Evolutionary conservation across 2,329 filamentous ascomycete genomes (phyloP).

Genomic region (Pseudopithomyces maydicus): DNA sequence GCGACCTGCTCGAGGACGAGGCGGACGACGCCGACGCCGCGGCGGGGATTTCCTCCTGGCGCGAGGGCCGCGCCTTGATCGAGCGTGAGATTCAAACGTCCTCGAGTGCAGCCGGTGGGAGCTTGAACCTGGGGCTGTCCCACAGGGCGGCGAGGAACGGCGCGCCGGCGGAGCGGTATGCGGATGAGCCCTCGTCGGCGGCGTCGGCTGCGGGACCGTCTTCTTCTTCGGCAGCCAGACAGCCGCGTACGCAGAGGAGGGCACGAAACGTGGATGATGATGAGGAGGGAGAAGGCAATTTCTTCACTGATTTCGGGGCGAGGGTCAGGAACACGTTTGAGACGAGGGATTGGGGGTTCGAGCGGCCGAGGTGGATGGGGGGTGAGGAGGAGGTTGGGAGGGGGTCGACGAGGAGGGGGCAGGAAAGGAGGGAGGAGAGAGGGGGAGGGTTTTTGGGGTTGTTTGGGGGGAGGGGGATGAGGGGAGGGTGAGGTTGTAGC

Average conservation of each 20-base stretch:
- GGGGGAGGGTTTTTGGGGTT: slow-evolving; percentile 30
- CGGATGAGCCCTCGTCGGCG: slow-evolving; percentile 17
- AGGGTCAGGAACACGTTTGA: slow-evolving; percentile 93
- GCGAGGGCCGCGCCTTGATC: slow-evolving; percentile 88
- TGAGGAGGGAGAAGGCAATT: slow-evolving; percentile 74
- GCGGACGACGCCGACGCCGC: slow-evolving; percentile 66
- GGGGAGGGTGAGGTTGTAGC: slow-evolving; percentile 39
- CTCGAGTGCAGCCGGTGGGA: slow-evolving; percentile 35
- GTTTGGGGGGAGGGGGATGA: slow-evolving; percentile 43
- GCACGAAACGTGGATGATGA: slow-evolving; percentile 50
- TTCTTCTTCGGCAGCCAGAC: too few species aligned
- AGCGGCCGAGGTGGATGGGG: slow-evolving; percentile 82
- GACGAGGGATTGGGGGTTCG: slow-evolving; percentile 56
- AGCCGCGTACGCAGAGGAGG: too few species aligned
- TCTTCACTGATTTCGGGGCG: slow-evolving; percentile 83
- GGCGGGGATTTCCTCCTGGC: slow-evolving; percentile 83
- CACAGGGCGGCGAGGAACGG: slow-evolving; percentile 21
- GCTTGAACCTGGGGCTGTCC: slow-evolving; percentile 34
- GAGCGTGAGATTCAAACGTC: slow-evolving; percentile 71
- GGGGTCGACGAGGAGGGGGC: slow-evolving; percentile 10
- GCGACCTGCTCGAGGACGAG: slow-evolving; percentile 76
- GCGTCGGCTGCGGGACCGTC: slow-evolving; percentile 17
- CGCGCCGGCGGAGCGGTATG: slow-evolving; percentile 35
- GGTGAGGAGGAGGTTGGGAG: slow-evolving; percentile 49
- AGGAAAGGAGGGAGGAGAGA: slow-evolving; percentile 14